Percentiles rank a stretch among this genome's conserved stretches.
These are phyloP conservation scores for Trametes maxima DNA, from an alignment of 768 basidiomycete species.

Conservation along the genomic window DNA sequence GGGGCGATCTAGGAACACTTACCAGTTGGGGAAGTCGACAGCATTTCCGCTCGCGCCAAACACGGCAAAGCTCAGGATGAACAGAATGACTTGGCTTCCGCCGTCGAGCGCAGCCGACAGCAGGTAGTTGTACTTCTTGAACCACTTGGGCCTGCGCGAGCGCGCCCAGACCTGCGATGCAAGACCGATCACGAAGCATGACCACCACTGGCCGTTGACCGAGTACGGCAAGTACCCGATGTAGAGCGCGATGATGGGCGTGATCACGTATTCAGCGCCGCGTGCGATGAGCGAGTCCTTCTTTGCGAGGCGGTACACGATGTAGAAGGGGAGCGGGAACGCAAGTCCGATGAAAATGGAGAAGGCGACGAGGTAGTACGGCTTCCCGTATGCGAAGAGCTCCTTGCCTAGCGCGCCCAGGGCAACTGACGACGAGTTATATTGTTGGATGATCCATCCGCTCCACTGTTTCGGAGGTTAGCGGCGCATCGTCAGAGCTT, in stretches of 20 bases:
- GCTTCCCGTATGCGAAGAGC: slow-evolving; percentile 51
- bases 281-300: slow-evolving; percentile 37
- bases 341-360: slow-evolving; percentile 54
- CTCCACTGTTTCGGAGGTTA: slow-evolving; percentile 42
- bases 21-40: slow-evolving; percentile 51
- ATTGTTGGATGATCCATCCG: slow-evolving; percentile 54
- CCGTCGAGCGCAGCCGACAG: slow-evolving; percentile 53
- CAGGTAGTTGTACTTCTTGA: slow-evolving; percentile 53
- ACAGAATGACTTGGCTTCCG: slow-evolving; percentile 50
- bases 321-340: slow-evolving; percentile 52
- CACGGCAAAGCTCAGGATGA: slow-evolving; percentile 46
- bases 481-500: neutral
- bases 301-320: slow-evolving; percentile 42
- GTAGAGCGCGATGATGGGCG: slow-evolving; percentile 46
- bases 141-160: slow-evolving; percentile 45
- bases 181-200: slow-evolving; percentile 53
- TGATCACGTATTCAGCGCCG: slow-evolving; percentile 46
- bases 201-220: slow-evolving; percentile 58
- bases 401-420: slow-evolving; percentile 58
- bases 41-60: slow-evolving; percentile 46
- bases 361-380: slow-evolving; percentile 50
- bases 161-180: slow-evolving; percentile 53
- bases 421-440: slow-evolving; percentile 57
- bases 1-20: slow-evolving; percentile 19
- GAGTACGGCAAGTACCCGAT: slow-evolving; percentile 48